Evolutionary conservation across 257 asterid genomes (phyloP).

Genomic region (Nicotiana undulata): DNA sequence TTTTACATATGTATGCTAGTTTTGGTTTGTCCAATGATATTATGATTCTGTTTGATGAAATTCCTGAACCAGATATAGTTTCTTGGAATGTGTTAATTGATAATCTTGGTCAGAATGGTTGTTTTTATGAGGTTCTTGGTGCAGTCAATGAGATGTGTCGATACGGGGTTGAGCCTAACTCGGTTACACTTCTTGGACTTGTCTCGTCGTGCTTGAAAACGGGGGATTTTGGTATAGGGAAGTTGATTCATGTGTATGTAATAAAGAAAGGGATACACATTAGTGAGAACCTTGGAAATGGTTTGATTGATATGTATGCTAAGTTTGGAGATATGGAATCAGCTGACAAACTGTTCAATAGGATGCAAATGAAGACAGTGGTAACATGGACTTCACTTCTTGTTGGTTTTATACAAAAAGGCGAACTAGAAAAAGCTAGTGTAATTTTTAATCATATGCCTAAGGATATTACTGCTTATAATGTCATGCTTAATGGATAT

Average conservation of each 20-base stretch:
- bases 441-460: slow-evolving; percentile 44
- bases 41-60: slow-evolving; percentile 48
- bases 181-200: slow-evolving; percentile 52
- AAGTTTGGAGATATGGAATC: slow-evolving; percentile 47
- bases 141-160: slow-evolving; percentile 37
- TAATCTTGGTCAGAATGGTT: slow-evolving; percentile 40
- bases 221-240: slow-evolving; percentile 27
- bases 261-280: slow-evolving; percentile 9
- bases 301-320: slow-evolving; percentile 43
- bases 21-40: neutral
- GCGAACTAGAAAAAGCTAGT: slow-evolving; percentile 43
- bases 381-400: slow-evolving; percentile 75
- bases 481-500: slow-evolving; percentile 13
- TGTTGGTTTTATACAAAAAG: slow-evolving; percentile 48
- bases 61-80: slow-evolving; percentile 49
- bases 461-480: slow-evolving; percentile 14
- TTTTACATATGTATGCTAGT: slow-evolving; percentile 18
- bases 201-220: slow-evolving; percentile 45
- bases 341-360: slow-evolving; percentile 41
- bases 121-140: slow-evolving; percentile 20
- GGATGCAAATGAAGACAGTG: slow-evolving; percentile 34
- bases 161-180: slow-evolving; percentile 53
- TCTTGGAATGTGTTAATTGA: slow-evolving; percentile 59
- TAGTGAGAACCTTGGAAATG: slow-evolving; percentile 21
- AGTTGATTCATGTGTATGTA: slow-evolving; percentile 39